Evolutionary conservation across 768 basidiomycete genomes (phyloP).

Genomic region (Trametes maxima): DNA sequence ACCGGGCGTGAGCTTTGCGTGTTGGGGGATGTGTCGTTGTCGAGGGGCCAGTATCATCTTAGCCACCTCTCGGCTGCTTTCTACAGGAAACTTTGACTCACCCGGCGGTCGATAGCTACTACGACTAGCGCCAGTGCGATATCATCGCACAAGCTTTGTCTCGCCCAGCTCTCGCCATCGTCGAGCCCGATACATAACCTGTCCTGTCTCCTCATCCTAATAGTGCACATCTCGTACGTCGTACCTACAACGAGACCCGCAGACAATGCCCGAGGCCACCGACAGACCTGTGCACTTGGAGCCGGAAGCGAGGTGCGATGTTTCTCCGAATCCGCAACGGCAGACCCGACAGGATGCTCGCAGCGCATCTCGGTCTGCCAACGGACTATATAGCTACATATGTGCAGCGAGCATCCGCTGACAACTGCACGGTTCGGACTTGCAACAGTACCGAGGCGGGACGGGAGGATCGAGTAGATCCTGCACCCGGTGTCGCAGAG

Average conservation of each 20-base stretch:
- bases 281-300: neutral
- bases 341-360: neutral
- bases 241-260: neutral
- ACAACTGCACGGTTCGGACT: neutral
- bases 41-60: too few species aligned
- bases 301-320: neutral
- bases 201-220: neutral
- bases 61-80: too few species aligned
- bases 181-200: neutral
- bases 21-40: too few species aligned
- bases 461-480: neutral
- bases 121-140: too few species aligned
- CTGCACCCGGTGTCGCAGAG: neutral
- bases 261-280: neutral
- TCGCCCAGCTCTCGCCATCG: neutral
- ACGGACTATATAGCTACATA: neutral
- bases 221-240: neutral
- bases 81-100: too few species aligned
- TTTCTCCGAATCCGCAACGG: neutral
- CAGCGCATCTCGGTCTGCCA: neutral
- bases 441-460: neutral
- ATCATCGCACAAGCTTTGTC: too few species aligned
- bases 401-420: neutral
- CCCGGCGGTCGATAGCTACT: too few species aligned
- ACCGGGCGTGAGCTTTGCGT: too few species aligned